Conservation (phyloP, 2,329 filamentous ascomycete genomes). For the Drechslera avenae region DNA sequence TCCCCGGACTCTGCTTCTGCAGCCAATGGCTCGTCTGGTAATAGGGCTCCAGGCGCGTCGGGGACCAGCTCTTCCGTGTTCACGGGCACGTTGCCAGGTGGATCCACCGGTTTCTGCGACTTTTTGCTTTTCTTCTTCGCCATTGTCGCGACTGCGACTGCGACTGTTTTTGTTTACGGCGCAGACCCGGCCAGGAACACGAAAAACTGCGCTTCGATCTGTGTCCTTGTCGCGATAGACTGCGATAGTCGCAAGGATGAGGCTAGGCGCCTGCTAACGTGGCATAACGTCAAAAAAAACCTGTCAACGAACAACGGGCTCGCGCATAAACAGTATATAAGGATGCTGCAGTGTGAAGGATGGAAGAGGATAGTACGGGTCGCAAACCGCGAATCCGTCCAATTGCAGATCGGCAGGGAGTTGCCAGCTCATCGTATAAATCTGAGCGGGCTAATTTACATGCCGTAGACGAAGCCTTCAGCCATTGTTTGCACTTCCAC, state of each 20-base stretch:
- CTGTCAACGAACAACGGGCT: slow-evolving; percentile 34
- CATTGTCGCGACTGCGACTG: slow-evolving; percentile 30
- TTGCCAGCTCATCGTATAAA: slow-evolving; percentile 39
- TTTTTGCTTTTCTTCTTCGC: slow-evolving; percentile 44
- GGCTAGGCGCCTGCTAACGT: slow-evolving; percentile 45
- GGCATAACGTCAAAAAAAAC: slow-evolving; percentile 43
- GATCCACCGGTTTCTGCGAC: slow-evolving; percentile 38
- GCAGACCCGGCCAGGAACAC: slow-evolving; percentile 13
- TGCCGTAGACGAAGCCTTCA: slow-evolving; percentile 34
- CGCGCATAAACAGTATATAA: slow-evolving; percentile 46
- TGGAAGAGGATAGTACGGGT: slow-evolving; percentile 37
- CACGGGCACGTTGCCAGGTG: slow-evolving; percentile 32
- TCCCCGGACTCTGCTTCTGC: slow-evolving; percentile 12
- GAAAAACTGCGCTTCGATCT: slow-evolving; percentile 15
- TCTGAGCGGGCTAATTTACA: slow-evolving; percentile 42
- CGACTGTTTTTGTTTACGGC: slow-evolving; percentile 31
- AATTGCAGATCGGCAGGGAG: slow-evolving; percentile 39
- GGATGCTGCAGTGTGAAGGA: slow-evolving; percentile 32
- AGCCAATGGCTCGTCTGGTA: slow-evolving; percentile 26
- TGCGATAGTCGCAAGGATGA: slow-evolving; percentile 27
- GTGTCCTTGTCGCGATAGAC: slow-evolving; percentile 30
- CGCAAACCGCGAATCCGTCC: slow-evolving; percentile 31
- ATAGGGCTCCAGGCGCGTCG: slow-evolving; percentile 21
- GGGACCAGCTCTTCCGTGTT: slow-evolving; percentile 29
- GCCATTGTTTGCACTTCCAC: slow-evolving; percentile 30